Evolutionary conservation across 495 filamentous ascomycete species (phyloP).

Genomic region (Terfezia claveryi): DNA sequence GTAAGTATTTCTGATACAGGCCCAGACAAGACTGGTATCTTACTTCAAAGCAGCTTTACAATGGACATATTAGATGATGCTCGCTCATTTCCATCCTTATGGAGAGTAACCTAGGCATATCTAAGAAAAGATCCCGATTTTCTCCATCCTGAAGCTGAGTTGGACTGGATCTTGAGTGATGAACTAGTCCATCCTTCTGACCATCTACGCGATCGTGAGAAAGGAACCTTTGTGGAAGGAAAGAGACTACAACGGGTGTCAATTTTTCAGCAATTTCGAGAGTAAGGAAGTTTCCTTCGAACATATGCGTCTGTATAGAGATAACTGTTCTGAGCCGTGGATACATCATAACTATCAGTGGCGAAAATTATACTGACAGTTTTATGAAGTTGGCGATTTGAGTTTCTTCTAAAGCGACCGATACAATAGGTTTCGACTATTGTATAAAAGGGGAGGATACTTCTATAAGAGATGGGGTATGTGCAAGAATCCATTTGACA

Average conservation of each 20-base stretch:
- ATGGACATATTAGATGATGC: slow-evolving; percentile 34
- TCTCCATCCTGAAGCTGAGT: slow-evolving; percentile 29
- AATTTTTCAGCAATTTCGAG: slow-evolving; percentile 41
- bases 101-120: slow-evolving; percentile 26
- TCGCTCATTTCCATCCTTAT: slow-evolving; percentile 28
- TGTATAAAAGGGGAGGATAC: slow-evolving; percentile 30
- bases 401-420: slow-evolving; percentile 29
- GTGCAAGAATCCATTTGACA: slow-evolving; percentile 8
- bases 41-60: slow-evolving; percentile 21
- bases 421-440: slow-evolving; percentile 28
- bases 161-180: slow-evolving; percentile 27
- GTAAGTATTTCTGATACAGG: neutral
- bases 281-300: slow-evolving; percentile 22
- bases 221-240: neutral
- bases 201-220: neutral
- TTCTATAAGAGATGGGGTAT: slow-evolving; percentile 34
- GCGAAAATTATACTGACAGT: too few relatives aligned
- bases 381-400: slow-evolving; percentile 32
- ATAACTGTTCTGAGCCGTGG: too few relatives aligned
- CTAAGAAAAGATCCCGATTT: slow-evolving; percentile 26
- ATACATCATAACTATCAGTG: too few relatives aligned
- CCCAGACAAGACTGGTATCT: neutral
- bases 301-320: too few relatives aligned
- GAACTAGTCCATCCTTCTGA: slow-evolving; percentile 1
- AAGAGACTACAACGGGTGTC: slow-evolving; percentile 28